Base-by-base conservation (phyloP, 1,284 basidiomycete genomes). In the Tilletia horrida region DNA sequence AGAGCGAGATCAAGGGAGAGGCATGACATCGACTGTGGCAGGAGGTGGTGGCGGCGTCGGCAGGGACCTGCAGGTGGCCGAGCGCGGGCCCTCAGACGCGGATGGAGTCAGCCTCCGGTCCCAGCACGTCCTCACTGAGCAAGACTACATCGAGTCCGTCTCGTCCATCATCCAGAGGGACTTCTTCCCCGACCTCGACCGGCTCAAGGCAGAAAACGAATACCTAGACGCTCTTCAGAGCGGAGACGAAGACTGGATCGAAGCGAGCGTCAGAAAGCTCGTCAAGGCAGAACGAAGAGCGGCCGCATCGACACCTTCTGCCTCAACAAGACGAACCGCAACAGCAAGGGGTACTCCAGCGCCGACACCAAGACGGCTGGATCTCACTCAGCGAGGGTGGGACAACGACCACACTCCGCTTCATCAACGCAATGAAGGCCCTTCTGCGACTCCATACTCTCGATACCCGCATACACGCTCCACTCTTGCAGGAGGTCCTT, bases 131-230 rank as follows among this genome's bases (percentile, higher is more conserved):
- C 72, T 83, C 18, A 74, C 73, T 8, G 95, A 98, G 84, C 93
- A 97, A 74, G 91, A 93, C 78, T 98, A 98, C 82, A 94, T 92
- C 0, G 88, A 87, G 64, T 91, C 91, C 0, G 86, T 98, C n/a
- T 92, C 92, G 2, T 87, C 89, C 63, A 96, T 98, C 80, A 97
- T 98, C 81, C 90, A 91, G 62, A 89, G 96, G 64, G 94, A 97
- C 84, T 99, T 97, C 86, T 99, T 97, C 79, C 95, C 95, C 0
- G 66, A 69, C 21, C 65, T 81, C 16, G 73, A 75, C 18, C 66
- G 76, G 18, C 64, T 80, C 1, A 67, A 65, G 2, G 78, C 76
- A 0, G 75, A 81, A 62, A 79, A 81, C 68, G 77, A 71, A 47
- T 80, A 80, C 48, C 65, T 81, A 48, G 45, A 65, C 9, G 78